A percentile compares a stretch with the other conserved stretches of the same genome.
These are phyloP conservation scores for Paecilomyces fulvus DNA, from an alignment of 2,329 filamentous ascomycete species.

Conservation along the genomic window DNA sequence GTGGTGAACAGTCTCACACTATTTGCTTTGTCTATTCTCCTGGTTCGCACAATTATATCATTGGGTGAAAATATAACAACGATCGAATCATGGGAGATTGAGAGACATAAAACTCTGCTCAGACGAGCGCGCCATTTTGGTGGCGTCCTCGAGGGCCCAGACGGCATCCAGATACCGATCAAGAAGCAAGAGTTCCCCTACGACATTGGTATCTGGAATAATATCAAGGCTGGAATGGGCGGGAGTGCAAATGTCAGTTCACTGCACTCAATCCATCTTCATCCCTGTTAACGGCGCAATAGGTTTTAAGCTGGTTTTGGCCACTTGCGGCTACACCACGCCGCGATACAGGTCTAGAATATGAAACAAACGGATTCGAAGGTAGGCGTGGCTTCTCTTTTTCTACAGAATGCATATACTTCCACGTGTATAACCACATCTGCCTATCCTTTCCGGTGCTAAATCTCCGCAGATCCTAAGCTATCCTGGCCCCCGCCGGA, in stretches of 20 bases:
- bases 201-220: slow-evolving; percentile 55
- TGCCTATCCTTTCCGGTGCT: neutral
- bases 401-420: slow-evolving; percentile 1
- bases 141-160: slow-evolving; percentile 50
- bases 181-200: slow-evolving; percentile 57
- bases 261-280: neutral
- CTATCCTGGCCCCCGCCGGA: slow-evolving; percentile 42
- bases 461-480: slow-evolving; percentile 21
- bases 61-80: slow-evolving; percentile 53
- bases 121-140: slow-evolving; percentile 43
- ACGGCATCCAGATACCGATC: slow-evolving; percentile 47
- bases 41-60: slow-evolving; percentile 47
- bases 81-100: slow-evolving; percentile 56
- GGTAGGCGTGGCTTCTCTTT: slow-evolving; percentile 21
- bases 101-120: slow-evolving; percentile 39
- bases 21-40: slow-evolving; percentile 47
- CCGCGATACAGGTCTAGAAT: slow-evolving; percentile 39
- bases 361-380: slow-evolving; percentile 55
- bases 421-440: neutral
- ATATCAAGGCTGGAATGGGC: slow-evolving; percentile 53
- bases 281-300: slow-evolving; percentile 2
- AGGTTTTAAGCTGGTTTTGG: slow-evolving; percentile 52
- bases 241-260: slow-evolving; percentile 37
- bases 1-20: slow-evolving; percentile 49
- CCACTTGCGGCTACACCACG: slow-evolving; percentile 47